Evolutionary conservation across 768 basidiomycete genomes (phyloP).

Genomic region (Phaeotremella fagi): DNA sequence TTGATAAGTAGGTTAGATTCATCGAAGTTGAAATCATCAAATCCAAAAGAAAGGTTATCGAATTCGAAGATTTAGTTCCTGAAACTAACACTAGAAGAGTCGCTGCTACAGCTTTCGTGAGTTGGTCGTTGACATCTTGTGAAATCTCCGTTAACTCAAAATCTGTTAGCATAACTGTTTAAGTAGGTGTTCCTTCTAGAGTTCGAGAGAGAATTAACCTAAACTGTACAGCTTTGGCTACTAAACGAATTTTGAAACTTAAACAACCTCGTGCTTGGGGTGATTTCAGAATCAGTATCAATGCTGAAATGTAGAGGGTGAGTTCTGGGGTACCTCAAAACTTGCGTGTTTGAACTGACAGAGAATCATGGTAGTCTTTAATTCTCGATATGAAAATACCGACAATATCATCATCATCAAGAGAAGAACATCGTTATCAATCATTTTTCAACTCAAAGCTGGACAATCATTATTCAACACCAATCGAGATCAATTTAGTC

Average conservation of each 20-base stretch:
- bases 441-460: no score
- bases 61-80: slow-evolving; percentile 22
- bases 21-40: slow-evolving; percentile 24
- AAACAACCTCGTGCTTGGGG: slow-evolving; percentile 23
- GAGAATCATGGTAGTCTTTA: no score
- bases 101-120: slow-evolving; percentile 36
- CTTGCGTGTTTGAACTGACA: no score
- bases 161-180: slow-evolving; percentile 39
- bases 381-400: no score
- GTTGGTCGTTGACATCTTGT: slow-evolving; percentile 6
- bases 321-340: no score
- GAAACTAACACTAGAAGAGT: slow-evolving; percentile 16
- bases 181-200: slow-evolving; percentile 14
- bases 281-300: slow-evolving; percentile 13
- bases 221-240: slow-evolving; percentile 29
- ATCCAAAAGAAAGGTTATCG: slow-evolving; percentile 11
- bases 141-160: not conserved
- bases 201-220: not conserved
- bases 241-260: slow-evolving; percentile 33
- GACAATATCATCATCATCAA: no score
- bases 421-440: no score
- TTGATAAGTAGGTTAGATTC: slow-evolving; percentile 10
- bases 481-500: no score
- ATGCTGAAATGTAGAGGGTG: not conserved
- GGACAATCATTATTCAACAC: no score